Base-by-base conservation (phyloP, 805 yeast genomes). In the Maudiozyma turicensis region DNA sequence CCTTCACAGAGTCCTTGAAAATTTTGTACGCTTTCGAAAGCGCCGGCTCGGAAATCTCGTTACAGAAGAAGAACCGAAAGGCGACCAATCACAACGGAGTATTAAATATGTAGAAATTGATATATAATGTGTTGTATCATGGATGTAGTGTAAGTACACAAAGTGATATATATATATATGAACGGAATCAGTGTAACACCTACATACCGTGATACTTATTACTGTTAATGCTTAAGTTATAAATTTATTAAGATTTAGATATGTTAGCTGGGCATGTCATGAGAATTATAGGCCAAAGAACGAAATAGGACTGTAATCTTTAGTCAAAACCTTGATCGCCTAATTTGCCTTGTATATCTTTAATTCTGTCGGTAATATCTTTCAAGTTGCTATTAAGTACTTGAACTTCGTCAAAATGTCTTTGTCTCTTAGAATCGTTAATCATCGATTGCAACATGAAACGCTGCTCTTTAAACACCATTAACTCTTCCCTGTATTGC, bases 391-490 rank as follows among this genome's bases (percentile, higher is more conserved):
- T 71, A 35, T 75, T 76, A 50, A 91, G 67, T 0, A 85, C 73
- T 9, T 68, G 70, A 41, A 87, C 66, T 60, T 86, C 96, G 50
- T 89, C 96, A 59, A 87, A 86, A 54, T 80, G 78, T 42, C 97
- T 68, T 46, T 76, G 80, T 54, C 73, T 74, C 51, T 82, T 85
- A 37, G 82, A 78, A 11, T 74, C 78, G 2, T 73, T 71, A 30
- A 86, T 75, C 76, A 83, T 77, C 13, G 78, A 73, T 50, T 79
- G 77, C 3, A 91, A 81, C 52, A 91, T 65, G 55, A 77, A 90
- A 56, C 74, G 73, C 58, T 90, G 98, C 61, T 90, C 98, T 52
- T 83, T 83, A 59, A 88, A 67, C 9, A 91, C 96, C 84, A 90
- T 85, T 50, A 90, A 67, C 54, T 84, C 82, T 55, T 88, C 91